Conservation (phyloP, 805 yeast genomes). For the Wickerhamiella vanderwaltii region DNA sequence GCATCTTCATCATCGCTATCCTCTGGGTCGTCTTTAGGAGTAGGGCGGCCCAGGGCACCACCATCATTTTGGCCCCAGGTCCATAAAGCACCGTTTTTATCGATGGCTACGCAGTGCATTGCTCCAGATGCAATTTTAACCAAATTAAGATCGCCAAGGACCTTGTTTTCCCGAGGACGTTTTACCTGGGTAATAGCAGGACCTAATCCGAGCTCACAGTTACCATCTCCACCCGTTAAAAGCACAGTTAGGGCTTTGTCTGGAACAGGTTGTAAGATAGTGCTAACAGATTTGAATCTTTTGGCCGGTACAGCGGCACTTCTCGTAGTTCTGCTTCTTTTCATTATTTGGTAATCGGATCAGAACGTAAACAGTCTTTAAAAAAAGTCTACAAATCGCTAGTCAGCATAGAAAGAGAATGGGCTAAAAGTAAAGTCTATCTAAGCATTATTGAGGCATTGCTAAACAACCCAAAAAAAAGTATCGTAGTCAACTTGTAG, state of each 20-base stretch:
- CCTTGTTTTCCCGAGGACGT: constrained; percentile 86
- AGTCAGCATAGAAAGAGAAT: too few species aligned
- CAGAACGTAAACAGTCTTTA: background rate
- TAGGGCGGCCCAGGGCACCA: constrained; percentile 79
- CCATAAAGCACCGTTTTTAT: constrained; percentile 69
- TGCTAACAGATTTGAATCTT: background rate
- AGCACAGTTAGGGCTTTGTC: constrained; percentile 49
- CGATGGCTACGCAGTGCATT: constrained; percentile 82
- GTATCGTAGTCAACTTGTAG: background rate
- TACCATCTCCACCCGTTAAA: constrained; percentile 93
- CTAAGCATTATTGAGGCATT: too few species aligned
- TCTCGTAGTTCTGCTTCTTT: constrained; percentile 6
- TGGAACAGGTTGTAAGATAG: constrained; percentile 4
- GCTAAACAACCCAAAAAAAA: too few species aligned
- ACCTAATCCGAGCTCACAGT: constrained; percentile 97
- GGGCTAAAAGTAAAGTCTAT: too few species aligned
- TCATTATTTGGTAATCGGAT: constrained; percentile 2
- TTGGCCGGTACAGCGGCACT: constrained; percentile 1
- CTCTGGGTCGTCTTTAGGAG: constrained; percentile 53
- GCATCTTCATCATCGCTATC: constrained; percentile 60
- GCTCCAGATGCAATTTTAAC: constrained; percentile 93
- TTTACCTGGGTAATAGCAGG: constrained; percentile 90
- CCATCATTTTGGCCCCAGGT: constrained; percentile 98
- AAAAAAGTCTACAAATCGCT: too few species aligned
- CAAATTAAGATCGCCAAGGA: constrained; percentile 51